Conservation (phyloP, 2,329 filamentous ascomycete genomes). For the Monosporascus sp. region DNA sequence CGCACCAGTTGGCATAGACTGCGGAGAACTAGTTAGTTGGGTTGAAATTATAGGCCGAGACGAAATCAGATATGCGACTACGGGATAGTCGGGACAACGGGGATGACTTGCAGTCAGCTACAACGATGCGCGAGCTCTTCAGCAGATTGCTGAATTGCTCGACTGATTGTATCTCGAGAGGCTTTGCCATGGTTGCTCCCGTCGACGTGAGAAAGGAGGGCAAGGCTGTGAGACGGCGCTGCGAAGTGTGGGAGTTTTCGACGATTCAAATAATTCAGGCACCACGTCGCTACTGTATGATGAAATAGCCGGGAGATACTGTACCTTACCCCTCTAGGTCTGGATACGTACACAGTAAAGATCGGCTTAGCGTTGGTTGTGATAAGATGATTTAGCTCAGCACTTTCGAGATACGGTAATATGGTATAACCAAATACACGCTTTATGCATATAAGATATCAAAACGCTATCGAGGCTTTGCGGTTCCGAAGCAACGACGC, state of each 20-base stretch:
- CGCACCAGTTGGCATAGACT: slow-evolving; percentile 90
- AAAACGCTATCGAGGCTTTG: no score
- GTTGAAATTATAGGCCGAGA: background rate
- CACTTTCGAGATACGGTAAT: no score
- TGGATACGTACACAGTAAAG: background rate
- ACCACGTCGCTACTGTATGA: background rate
- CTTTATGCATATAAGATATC: no score
- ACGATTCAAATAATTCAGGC: background rate
- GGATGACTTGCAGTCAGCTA: slow-evolving; percentile 74
- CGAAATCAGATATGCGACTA: no score
- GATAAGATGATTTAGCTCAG: no score
- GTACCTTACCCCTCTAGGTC: background rate
- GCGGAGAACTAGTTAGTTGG: slow-evolving; percentile 3
- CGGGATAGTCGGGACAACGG: background rate
- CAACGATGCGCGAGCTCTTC: slow-evolving; percentile 69
- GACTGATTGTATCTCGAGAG: slow-evolving; percentile 44
- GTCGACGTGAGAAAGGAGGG: background rate
- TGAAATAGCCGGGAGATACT: background rate
- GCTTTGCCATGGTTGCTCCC: slow-evolving; percentile 35
- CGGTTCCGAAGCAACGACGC: no score
- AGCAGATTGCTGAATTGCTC: slow-evolving; percentile 65
- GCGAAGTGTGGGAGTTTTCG: background rate
- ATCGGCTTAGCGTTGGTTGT: background rate
- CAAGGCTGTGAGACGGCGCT: background rate
- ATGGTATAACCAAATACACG: no score